Conservation (phyloP, 805 yeast species). For the Candida wancherniae region DNA sequence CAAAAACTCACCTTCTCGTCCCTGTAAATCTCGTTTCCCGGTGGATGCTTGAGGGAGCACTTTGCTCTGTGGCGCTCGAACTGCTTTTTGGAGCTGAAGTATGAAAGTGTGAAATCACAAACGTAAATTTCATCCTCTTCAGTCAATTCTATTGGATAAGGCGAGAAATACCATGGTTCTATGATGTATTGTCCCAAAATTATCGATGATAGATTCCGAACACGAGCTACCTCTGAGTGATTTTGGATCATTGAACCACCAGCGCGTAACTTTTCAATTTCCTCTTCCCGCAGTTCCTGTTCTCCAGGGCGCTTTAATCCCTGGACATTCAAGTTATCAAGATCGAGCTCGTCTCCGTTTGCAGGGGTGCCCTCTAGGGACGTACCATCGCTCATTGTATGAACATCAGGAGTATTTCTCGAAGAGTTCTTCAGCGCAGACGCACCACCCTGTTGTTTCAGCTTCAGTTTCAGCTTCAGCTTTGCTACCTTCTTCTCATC, state of each 20-base stretch:
- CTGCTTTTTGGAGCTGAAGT: constrained; percentile 84
- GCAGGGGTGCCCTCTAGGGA: constrained; percentile 20
- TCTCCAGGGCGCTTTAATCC: constrained; percentile 65
- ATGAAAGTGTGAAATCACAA: constrained; percentile 85
- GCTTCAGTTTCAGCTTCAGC: constrained; percentile 25
- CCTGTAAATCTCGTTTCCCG: constrained; percentile 95
- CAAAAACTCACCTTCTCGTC: constrained; percentile 91
- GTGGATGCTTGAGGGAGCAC: constrained; percentile 90
- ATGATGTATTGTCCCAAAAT: constrained; percentile 87
- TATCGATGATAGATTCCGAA: constrained; percentile 72
- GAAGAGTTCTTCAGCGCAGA: constrained; percentile 7
- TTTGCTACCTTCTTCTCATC: constrained; percentile 37
- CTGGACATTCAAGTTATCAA: constrained; percentile 81
- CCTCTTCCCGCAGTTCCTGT: constrained; percentile 81
- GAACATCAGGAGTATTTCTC: background rate
- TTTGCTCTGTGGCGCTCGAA: constrained; percentile 88
- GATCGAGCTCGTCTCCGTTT: constrained; percentile 66
- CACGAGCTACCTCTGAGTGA: constrained; percentile 81
- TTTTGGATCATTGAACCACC: constrained; percentile 97
- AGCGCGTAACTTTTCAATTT: constrained; percentile 84
- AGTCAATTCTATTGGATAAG: constrained; percentile 91
- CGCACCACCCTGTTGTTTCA: constrained; percentile 13
- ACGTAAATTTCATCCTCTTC: constrained; percentile 88
- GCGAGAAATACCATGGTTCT: constrained; percentile 99
- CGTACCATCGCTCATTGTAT: constrained; percentile 18